phyloP scores from a whole-genome alignment of 306 rosid genomes.

The Arachis hypogaea region DNA sequence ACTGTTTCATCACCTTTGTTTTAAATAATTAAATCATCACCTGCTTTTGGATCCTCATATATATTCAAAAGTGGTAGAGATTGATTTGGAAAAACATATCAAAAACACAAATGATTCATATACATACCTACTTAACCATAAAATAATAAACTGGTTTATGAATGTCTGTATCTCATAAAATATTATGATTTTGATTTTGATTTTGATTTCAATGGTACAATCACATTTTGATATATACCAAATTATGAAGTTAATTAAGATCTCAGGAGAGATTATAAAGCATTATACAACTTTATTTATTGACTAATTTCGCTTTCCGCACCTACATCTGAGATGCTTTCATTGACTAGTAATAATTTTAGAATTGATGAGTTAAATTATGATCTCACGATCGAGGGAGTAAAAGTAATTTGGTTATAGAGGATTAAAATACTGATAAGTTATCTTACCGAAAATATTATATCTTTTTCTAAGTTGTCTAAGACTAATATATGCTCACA shows the following conservation, averaged over 20 bases:
- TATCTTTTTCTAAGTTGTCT: no score
- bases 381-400: neutral
- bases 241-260: neutral
- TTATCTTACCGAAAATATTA: no score
- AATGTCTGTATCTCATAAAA: neutral
- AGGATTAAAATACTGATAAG: no score
- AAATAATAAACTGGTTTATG: neutral
- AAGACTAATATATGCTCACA: no score
- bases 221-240: neutral
- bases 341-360: neutral
- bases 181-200: neutral
- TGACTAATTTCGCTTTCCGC: conserved; percentile 24
- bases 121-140: neutral
- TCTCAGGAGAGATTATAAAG: neutral
- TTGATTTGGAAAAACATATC: conserved; percentile 16
- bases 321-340: neutral
- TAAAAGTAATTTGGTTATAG: no score
- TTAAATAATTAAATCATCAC: neutral
- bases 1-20: neutral
- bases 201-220: neutral
- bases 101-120: conserved; percentile 1
- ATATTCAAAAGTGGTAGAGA: conserved; percentile 16
- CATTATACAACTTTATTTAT: conserved; percentile 27
- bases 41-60: neutral
- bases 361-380: neutral